Conservation (phyloP, 2,329 filamentous ascomycete genomes). For the Monilinia laxa region DNA sequence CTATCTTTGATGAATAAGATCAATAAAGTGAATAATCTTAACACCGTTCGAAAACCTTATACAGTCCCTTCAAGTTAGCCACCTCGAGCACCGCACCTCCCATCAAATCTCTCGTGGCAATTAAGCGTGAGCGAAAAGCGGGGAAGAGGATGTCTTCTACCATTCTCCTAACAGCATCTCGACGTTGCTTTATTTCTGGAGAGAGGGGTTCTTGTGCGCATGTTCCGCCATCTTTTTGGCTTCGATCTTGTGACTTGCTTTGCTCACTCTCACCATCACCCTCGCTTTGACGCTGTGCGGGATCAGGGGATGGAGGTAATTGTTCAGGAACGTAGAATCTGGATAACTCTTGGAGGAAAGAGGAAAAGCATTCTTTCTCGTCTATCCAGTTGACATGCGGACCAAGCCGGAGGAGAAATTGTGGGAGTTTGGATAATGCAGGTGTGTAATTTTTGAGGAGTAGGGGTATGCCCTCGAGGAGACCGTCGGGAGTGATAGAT, state of each 20-base stretch:
- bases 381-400: slow-evolving; percentile 84
- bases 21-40: slow-evolving; percentile 44
- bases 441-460: slow-evolving; percentile 88
- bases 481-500: slow-evolving; percentile 74
- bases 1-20: too few relatives aligned
- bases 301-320: slow-evolving; percentile 56
- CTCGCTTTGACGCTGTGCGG: slow-evolving; percentile 42
- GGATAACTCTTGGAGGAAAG: slow-evolving; percentile 82
- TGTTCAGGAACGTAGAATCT: slow-evolving; percentile 88
- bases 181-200: slow-evolving; percentile 55
- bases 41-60: slow-evolving; percentile 92
- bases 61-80: slow-evolving; percentile 87
- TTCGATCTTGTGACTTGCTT: slow-evolving; percentile 25
- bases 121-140: slow-evolving; percentile 76
- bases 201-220: slow-evolving; percentile 29
- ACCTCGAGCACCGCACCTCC: slow-evolving; percentile 77
- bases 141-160: slow-evolving; percentile 89
- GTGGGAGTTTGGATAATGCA: slow-evolving; percentile 79
- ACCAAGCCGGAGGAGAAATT: slow-evolving; percentile 83
- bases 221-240: slow-evolving; percentile 36
- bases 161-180: slow-evolving; percentile 68
- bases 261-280: too few relatives aligned
- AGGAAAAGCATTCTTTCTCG: slow-evolving; percentile 82
- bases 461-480: slow-evolving; percentile 77
- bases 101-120: slow-evolving; percentile 77